A percentile compares a stretch with the other conserved stretches of the same genome.
phyloP scores from a whole-genome alignment of 1,284 basidiomycete species.

The Sporisorium scitamineum region DNA sequence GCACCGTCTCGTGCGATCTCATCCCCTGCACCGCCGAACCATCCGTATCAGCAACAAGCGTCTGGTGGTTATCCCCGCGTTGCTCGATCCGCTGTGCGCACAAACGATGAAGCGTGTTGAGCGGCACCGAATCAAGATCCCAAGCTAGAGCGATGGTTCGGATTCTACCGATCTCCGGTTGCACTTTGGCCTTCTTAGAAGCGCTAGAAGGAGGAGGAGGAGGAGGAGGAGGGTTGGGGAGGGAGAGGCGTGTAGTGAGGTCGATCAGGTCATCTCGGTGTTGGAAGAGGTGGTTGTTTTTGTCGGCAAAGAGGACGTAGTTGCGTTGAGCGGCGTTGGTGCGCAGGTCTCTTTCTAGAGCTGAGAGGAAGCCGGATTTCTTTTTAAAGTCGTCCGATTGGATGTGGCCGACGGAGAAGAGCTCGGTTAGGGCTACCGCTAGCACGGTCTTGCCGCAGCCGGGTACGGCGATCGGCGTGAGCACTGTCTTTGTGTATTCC shows the following conservation, averaged over 20 bases:
- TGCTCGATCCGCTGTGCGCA: slow-evolving; percentile 53
- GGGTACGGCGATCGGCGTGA: slow-evolving; percentile 89
- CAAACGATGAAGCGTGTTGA: slow-evolving; percentile 55
- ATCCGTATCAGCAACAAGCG: slow-evolving; percentile 43
- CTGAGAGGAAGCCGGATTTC: slow-evolving; percentile 85
- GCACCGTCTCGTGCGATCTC: slow-evolving; percentile 78
- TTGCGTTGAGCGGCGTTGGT: slow-evolving; percentile 1
- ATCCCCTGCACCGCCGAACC: slow-evolving; percentile 5
- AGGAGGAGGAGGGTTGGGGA: slow-evolving; percentile 4
- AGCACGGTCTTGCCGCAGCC: slow-evolving; percentile 96
- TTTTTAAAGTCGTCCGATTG: slow-evolving; percentile 89
- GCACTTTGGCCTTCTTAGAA: slow-evolving; percentile 6
- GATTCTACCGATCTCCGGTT: slow-evolving; percentile 31
- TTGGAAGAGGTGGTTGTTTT: slow-evolving; percentile 67
- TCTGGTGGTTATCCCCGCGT: slow-evolving; percentile 65
- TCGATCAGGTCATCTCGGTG: slow-evolving; percentile 65
- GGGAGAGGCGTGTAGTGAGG: slow-evolving; percentile 24
- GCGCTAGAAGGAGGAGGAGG: neutral
- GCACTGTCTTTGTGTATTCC: slow-evolving; percentile 80
- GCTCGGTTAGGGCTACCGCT: slow-evolving; percentile 79
- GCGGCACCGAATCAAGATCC: slow-evolving; percentile 51
- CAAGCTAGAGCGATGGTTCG: slow-evolving; percentile 59
- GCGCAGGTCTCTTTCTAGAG: slow-evolving; percentile 73
- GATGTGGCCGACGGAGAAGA: slow-evolving; percentile 81
- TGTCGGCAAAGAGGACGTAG: slow-evolving; percentile 62